phyloP scores from a whole-genome alignment of 1,284 basidiomycete species.

The Cutaneotrichosporon sp. region DNA sequence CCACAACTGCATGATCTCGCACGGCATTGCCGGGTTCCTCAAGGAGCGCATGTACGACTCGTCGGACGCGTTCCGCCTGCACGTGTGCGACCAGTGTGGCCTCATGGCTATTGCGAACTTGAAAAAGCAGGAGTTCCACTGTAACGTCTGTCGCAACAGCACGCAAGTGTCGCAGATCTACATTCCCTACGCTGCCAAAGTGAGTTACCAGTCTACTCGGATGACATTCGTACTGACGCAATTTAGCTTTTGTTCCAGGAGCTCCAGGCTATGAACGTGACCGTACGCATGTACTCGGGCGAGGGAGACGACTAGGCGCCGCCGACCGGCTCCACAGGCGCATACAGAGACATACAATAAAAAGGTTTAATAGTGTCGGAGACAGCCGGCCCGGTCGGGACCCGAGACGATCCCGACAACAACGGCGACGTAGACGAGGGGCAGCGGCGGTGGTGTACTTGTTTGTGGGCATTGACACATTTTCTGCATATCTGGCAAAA shows the following conservation, averaged over 20 bases:
- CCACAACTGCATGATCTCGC: slow-evolving; percentile 86
- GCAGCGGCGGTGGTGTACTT: background rate
- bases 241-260: slow-evolving; percentile 21
- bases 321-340: no score
- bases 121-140: slow-evolving; percentile 54
- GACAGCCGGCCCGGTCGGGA: no score
- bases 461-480: slow-evolving; percentile 3
- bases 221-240: slow-evolving; percentile 8
- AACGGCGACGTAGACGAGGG: no score
- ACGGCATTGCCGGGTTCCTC: slow-evolving; percentile 96
- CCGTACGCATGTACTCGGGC: slow-evolving; percentile 22
- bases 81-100: slow-evolving; percentile 94
- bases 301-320: slow-evolving; percentile 8
- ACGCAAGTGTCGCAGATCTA: slow-evolving; percentile 85
- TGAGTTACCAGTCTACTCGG: slow-evolving; percentile 6
- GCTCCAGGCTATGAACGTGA: slow-evolving; percentile 35
- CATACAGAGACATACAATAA: background rate
- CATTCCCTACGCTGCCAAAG: slow-evolving; percentile 76
- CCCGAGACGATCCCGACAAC: no score
- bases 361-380: no score
- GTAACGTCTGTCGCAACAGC: slow-evolving; percentile 82
- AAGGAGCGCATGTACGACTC: slow-evolving; percentile 82
- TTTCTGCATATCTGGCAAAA: slow-evolving; percentile 1
- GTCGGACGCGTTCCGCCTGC: slow-evolving; percentile 90
- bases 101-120: slow-evolving; percentile 91